Conservation (phyloP, 805 yeast genomes). For the Suhomyces sp. region DNA sequence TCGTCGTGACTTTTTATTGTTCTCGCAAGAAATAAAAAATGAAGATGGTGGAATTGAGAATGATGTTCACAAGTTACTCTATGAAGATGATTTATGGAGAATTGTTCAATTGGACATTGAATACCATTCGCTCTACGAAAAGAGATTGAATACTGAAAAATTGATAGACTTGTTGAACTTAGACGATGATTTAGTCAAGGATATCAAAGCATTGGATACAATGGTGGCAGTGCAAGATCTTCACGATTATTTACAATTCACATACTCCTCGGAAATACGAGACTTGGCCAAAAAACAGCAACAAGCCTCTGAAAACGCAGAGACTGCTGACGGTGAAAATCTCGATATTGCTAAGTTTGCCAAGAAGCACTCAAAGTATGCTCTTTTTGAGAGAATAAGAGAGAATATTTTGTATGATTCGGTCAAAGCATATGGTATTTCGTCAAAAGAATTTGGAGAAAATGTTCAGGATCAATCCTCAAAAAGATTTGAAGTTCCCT, state of each 20-base stretch:
- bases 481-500: constrained; percentile 41
- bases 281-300: constrained; percentile 32
- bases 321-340: constrained; percentile 5
- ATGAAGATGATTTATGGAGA: constrained; percentile 90
- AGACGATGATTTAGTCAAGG: constrained; percentile 57
- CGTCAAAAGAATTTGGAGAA: constrained; percentile 80
- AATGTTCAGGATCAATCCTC: constrained; percentile 66
- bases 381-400: constrained; percentile 66
- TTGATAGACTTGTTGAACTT: constrained; percentile 53
- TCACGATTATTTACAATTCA: constrained; percentile 77
- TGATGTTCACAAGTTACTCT: constrained; percentile 52
- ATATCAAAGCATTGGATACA: constrained; percentile 54
- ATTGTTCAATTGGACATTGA: constrained; percentile 84
- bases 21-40: constrained; percentile 47
- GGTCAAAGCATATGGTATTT: constrained; percentile 69
- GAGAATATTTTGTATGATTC: constrained; percentile 62
- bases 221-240: constrained; percentile 85
- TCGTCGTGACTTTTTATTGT: constrained; percentile 82
- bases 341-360: constrained; percentile 13
- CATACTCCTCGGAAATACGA: constrained; percentile 58
- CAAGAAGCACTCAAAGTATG: constrained; percentile 60
- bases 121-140: constrained; percentile 79
- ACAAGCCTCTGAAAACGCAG: constrained; percentile 12
- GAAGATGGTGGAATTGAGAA: constrained; percentile 36
- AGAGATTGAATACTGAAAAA: constrained; percentile 60